Percentiles rank a stretch among this genome's conserved stretches.
These are phyloP conservation scores for Cercis canadensis DNA, from an alignment of 306 rosid species.

Conservation along the genomic window DNA sequence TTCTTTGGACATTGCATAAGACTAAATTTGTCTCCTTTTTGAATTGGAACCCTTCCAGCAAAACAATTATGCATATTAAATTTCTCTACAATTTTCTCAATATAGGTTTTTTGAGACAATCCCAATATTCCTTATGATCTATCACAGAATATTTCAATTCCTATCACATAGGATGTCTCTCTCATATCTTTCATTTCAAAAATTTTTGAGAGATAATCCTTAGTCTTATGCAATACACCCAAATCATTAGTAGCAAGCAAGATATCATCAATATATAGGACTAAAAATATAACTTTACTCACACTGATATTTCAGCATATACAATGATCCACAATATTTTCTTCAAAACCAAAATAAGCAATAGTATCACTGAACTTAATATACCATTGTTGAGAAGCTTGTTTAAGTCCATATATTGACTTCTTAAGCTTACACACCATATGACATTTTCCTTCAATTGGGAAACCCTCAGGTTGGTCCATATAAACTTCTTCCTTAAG, in stretches of 20 bases:
- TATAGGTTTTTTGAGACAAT: no score
- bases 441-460: not conserved
- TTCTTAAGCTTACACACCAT: no score
- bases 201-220: not conserved
- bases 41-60: no score
- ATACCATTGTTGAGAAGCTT: not conserved
- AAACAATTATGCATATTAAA: no score
- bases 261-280: not conserved
- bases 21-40: no score
- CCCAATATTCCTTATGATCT: no score
- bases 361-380: not conserved
- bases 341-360: not conserved
- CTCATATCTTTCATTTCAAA: not conserved
- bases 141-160: constrained; percentile 9
- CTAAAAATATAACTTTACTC: not conserved
- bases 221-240: not conserved
- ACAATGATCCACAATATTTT: not conserved
- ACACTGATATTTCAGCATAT: not conserved
- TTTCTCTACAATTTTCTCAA: no score
- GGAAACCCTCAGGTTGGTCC: not conserved
- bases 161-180: not conserved
- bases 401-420: not conserved
- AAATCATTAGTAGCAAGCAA: not conserved
- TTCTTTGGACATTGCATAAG: no score
- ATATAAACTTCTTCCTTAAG: not conserved